These are phyloP conservation scores for Phytophthora vignae DNA, from an alignment of 352 stramenopile genomes.

Conservation along the genomic window DNA sequence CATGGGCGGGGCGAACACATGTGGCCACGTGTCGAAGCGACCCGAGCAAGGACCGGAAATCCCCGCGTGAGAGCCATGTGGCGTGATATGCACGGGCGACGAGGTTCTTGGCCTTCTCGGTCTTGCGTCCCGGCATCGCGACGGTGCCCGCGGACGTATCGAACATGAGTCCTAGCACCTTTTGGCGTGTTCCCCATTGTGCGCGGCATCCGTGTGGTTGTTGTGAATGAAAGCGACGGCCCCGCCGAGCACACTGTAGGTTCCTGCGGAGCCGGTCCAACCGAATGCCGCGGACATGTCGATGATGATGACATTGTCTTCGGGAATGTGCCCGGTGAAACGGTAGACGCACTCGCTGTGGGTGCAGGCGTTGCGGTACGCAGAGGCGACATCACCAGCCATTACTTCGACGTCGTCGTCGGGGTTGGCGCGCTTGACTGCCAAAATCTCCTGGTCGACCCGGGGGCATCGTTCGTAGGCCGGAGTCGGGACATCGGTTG, in stretches of 20 bases:
- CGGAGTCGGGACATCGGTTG: not conserved
- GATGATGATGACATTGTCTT: conserved; percentile 22
- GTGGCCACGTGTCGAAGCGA: not conserved
- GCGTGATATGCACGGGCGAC: not conserved
- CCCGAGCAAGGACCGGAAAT: not conserved
- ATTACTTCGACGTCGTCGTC: not conserved
- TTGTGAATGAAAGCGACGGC: conserved; percentile 19
- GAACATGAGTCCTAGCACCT: conserved; percentile 20
- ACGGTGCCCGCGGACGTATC: conserved; percentile 14
- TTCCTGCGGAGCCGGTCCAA: conserved; percentile 9
- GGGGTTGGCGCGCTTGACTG: not conserved
- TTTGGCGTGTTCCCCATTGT: conserved; percentile 8
- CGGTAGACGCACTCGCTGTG: conserved; percentile 12
- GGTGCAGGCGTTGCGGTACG: conserved; percentile 21
- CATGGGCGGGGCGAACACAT: not conserved
- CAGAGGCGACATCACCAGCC: conserved; percentile 12
- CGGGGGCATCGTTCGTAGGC: not conserved
- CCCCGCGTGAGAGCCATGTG: not conserved
- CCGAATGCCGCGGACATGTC: no score
- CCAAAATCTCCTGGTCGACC: not conserved
- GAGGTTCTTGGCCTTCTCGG: not conserved
- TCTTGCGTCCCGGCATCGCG: conserved; percentile 4
- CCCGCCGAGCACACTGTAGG: conserved; percentile 19
- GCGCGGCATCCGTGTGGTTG: conserved; percentile 7
- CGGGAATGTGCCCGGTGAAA: not conserved